A percentile compares a stretch with the other conserved stretches of the same genome.
Evolutionary conservation across 306 rosid genomes (phyloP).

Genomic region (Castanea mollissima): DNA sequence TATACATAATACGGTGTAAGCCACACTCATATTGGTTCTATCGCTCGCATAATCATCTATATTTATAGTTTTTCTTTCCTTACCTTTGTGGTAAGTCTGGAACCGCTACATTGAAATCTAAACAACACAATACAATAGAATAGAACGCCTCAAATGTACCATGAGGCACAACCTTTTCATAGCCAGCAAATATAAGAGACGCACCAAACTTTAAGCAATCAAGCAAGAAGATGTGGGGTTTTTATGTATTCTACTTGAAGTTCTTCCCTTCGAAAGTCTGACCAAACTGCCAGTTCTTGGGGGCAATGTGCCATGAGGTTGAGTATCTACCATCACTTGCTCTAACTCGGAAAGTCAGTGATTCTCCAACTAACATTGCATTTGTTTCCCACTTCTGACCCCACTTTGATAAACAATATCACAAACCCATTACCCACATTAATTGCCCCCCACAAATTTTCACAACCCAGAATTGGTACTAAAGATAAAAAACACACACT

Average conservation of each 20-base stretch:
- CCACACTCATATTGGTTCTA: too few species aligned
- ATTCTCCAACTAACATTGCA: slow-evolving; percentile 57
- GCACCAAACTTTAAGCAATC: background rate
- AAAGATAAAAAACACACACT: too few species aligned
- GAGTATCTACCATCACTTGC: slow-evolving; percentile 56
- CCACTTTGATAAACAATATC: slow-evolving; percentile 29
- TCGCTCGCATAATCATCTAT: too few species aligned
- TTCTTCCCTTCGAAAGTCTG: slow-evolving; percentile 70
- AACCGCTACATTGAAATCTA: too few species aligned
- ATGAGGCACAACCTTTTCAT: background rate
- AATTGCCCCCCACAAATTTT: too few species aligned
- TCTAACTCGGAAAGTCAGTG: slow-evolving; percentile 56
- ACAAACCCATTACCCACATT: too few species aligned
- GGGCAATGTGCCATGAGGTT: slow-evolving; percentile 43
- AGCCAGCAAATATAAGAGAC: background rate
- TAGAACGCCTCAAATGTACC: too few species aligned
- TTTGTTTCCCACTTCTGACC: slow-evolving; percentile 74
- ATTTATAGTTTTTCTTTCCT: too few species aligned
- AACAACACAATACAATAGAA: too few species aligned
- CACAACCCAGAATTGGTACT: too few species aligned
- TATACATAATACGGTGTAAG: too few species aligned
- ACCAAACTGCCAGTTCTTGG: slow-evolving; percentile 72
- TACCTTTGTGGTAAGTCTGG: too few species aligned
- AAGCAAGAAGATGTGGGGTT: background rate
- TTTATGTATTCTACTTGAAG: slow-evolving; percentile 22